Evolutionary conservation across 768 basidiomycete species (phyloP).

Genomic region (Rhodotorula graminis): DNA sequence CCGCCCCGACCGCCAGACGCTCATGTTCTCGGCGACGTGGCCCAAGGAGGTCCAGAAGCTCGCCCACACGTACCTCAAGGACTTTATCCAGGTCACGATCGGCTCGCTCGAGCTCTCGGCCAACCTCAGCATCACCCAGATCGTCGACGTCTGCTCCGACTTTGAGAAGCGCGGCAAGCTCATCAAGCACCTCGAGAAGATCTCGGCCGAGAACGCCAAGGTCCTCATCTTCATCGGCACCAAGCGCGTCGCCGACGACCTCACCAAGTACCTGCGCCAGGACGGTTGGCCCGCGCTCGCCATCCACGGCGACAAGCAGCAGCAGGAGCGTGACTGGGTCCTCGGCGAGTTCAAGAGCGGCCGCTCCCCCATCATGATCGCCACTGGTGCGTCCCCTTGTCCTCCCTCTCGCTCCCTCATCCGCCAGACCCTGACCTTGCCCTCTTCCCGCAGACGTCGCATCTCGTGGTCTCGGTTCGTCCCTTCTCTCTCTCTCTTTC

Average conservation of each 20-base stretch:
- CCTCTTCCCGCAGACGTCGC: constrained; percentile 21
- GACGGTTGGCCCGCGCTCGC: constrained; percentile 99
- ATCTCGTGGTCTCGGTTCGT: constrained; percentile 7
- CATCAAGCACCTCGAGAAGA: constrained; percentile 93
- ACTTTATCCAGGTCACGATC: constrained; percentile 98
- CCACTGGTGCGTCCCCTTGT: constrained; percentile 82
- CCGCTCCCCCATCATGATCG: constrained; percentile 93
- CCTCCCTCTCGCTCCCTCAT: constrained; percentile 7
- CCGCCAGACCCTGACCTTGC: constrained; percentile 46
- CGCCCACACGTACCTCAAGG: constrained; percentile 89
- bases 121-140: constrained; percentile 94
- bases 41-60: constrained; percentile 98
- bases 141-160: constrained; percentile 93
- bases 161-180: constrained; percentile 82
- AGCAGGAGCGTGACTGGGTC: constrained; percentile 95
- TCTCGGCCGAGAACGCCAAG: constrained; percentile 93
- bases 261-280: constrained; percentile 93
- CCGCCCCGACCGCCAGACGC: constrained; percentile 93
- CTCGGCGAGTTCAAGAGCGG: constrained; percentile 76
- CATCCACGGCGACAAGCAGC: constrained; percentile 92
- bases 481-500: constrained; percentile 21
- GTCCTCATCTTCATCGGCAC: constrained; percentile 98
- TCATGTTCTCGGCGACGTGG: constrained; percentile 99
- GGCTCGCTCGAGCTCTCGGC: constrained; percentile 98
- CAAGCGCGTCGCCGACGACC: constrained; percentile 95